Conservation (phyloP, 2,329 filamentous ascomycete species). For the Sordariomycetes sp. region DNA sequence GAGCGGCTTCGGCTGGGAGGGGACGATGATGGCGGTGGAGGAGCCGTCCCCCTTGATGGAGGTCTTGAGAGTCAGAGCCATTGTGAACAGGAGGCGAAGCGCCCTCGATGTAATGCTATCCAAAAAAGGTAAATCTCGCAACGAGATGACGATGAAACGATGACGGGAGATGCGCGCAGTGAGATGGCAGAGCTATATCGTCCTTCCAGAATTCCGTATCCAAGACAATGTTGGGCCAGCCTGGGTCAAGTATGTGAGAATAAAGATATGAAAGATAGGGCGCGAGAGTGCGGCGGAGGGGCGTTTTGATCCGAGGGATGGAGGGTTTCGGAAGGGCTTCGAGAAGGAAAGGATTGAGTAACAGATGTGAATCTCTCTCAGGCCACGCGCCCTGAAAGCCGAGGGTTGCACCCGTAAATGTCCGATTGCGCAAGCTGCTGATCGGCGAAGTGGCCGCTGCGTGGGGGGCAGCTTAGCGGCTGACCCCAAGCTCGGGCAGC, state of each 20-base stretch:
- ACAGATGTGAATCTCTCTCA: background rate
- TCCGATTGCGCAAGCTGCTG: background rate
- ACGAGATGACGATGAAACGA: background rate
- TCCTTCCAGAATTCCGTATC: background rate
- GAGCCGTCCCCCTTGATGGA: slow-evolving; percentile 34
- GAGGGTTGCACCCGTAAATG: background rate
- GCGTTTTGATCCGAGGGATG: too few species aligned
- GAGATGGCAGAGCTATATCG: background rate
- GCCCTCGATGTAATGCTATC: background rate
- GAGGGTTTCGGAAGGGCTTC: background rate
- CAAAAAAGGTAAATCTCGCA: background rate
- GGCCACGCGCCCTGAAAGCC: background rate
- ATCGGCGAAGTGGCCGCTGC: background rate
- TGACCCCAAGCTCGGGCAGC: background rate
- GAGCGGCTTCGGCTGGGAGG: slow-evolving; percentile 49
- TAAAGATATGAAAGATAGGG: background rate
- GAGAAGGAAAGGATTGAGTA: too few species aligned
- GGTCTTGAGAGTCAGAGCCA: slow-evolving; percentile 36
- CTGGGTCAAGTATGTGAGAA: background rate
- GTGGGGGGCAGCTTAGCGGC: background rate
- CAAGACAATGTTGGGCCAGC: background rate
- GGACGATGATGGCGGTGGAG: slow-evolving; percentile 60
- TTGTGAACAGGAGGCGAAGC: slow-evolving; percentile 9
- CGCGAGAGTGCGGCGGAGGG: background rate
- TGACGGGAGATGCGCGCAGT: background rate